Conservation (phyloP, 2,329 filamentous ascomycete species). For the Laburnicola sp. region DNA sequence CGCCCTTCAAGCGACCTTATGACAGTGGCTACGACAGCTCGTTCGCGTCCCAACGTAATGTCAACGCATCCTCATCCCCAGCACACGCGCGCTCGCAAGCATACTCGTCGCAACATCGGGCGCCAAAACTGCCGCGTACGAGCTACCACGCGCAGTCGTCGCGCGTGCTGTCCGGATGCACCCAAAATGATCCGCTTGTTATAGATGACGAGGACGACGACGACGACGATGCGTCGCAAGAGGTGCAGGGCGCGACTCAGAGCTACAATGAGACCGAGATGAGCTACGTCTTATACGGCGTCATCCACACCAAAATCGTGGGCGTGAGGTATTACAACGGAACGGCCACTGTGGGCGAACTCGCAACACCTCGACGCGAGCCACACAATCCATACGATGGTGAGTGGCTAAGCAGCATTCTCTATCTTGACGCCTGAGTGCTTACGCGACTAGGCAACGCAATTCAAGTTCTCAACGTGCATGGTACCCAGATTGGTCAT, state of each 20-base stretch:
- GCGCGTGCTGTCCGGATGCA: slow-evolving; percentile 24
- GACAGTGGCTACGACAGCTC: slow-evolving; percentile 4
- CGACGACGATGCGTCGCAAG: slow-evolving; percentile 33
- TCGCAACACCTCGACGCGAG: slow-evolving; percentile 57
- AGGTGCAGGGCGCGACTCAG: slow-evolving; percentile 34
- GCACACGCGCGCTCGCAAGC: slow-evolving; percentile 13
- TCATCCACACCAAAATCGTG: slow-evolving; percentile 59
- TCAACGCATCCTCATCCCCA: slow-evolving; percentile 20
- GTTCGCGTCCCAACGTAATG: slow-evolving; percentile 28
- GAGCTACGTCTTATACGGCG: slow-evolving; percentile 37
- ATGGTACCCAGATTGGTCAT: slow-evolving; percentile 76
- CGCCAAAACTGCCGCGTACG: slow-evolving; percentile 35
- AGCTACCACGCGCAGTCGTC: slow-evolving; percentile 14
- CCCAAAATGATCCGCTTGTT: slow-evolving; percentile 29
- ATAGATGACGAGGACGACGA: slow-evolving; percentile 33
- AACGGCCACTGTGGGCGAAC: slow-evolving; percentile 41
- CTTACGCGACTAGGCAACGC: slow-evolving; percentile 59
- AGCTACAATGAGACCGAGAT: slow-evolving; percentile 28
- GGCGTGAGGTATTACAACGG: slow-evolving; percentile 53
- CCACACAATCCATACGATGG: slow-evolving; percentile 59
- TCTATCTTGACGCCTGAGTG: neutral
- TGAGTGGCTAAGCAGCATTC: slow-evolving; percentile 1
- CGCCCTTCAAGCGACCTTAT: slow-evolving; percentile 15
- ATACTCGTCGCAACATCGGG: slow-evolving; percentile 19
- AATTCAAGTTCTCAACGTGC: slow-evolving; percentile 76